Conservation (phyloP, 306 rosid species). For the Vigna radiata region DNA sequence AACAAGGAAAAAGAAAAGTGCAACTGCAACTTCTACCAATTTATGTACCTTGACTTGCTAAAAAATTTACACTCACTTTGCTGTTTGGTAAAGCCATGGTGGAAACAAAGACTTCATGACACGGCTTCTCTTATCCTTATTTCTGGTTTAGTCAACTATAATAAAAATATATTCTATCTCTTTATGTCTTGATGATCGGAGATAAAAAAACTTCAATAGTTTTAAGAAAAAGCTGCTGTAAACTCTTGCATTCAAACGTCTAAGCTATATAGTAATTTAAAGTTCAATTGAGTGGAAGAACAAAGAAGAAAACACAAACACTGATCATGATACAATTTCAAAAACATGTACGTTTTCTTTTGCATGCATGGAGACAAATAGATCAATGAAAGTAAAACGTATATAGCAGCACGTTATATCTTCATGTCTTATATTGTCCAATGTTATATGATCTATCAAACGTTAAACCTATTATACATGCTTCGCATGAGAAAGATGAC, state of each 20-base stretch:
- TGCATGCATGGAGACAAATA: neutral
- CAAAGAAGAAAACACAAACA: neutral
- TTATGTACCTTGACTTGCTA: slow-evolving; percentile 45
- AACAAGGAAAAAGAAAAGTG: slow-evolving; percentile 33
- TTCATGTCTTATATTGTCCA: neutral
- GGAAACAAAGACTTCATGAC: slow-evolving; percentile 8
- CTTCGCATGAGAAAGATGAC: slow-evolving; percentile 24
- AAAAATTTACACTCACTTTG: slow-evolving; percentile 36
- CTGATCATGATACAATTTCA: neutral
- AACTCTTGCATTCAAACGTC: too few relatives aligned
- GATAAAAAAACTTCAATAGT: too few relatives aligned
- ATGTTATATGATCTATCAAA: neutral
- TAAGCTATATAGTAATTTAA: neutral
- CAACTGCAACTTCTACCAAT: slow-evolving; percentile 43
- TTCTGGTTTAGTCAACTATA: slow-evolving; percentile 5
- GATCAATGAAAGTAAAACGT: neutral
- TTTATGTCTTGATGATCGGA: slow-evolving; percentile 7
- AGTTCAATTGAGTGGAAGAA: neutral
- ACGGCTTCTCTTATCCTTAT: neutral
- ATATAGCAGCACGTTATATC: neutral
- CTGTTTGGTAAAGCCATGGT: slow-evolving; percentile 32
- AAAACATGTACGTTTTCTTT: neutral
- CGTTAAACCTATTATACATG: neutral
- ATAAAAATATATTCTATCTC: neutral
- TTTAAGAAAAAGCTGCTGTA: too few relatives aligned